These are phyloP conservation scores for Penstemon eatonii DNA, from an alignment of 257 asterid species.

Conservation along the genomic window DNA sequence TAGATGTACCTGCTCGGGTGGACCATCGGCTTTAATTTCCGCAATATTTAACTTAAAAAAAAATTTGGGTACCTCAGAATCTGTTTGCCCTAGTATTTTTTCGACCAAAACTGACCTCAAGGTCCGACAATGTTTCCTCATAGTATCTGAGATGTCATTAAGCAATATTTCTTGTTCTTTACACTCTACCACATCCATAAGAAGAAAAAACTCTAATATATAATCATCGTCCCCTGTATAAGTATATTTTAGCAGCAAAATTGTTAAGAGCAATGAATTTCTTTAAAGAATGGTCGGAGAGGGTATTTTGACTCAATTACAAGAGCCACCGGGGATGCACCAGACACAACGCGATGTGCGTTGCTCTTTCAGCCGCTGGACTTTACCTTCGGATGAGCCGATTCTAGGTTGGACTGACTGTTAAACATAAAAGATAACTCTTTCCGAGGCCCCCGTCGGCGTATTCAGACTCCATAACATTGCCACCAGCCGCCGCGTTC, in stretches of 20 bases:
- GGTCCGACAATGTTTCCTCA: conserved; percentile 58
- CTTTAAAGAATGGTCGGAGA: too few relatives aligned
- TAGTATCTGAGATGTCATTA: conserved; percentile 51
- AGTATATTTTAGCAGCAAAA: conserved; percentile 45
- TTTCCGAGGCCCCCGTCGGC: too few relatives aligned
- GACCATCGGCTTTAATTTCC: conserved; percentile 27
- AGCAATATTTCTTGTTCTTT: conserved; percentile 56
- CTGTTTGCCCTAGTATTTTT: conserved; percentile 36
- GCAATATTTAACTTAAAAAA: conserved; percentile 29
- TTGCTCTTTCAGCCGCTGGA: too few relatives aligned
- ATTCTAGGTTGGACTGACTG: too few relatives aligned
- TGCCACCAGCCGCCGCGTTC: too few relatives aligned
- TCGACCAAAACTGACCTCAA: conserved; percentile 54
- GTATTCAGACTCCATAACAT: too few relatives aligned
- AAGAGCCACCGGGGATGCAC: too few relatives aligned
- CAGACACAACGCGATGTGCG: too few relatives aligned
- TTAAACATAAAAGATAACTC: too few relatives aligned
- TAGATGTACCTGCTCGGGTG: conserved; percentile 37
- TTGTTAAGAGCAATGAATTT: too few relatives aligned
- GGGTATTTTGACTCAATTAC: too few relatives aligned
- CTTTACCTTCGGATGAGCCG: too few relatives aligned
- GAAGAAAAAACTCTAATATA: conserved; percentile 75
- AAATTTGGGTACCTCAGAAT: conserved; percentile 18
- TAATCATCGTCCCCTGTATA: conserved; percentile 62
- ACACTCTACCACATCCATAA: conserved; percentile 42